phyloP scores from a whole-genome alignment of 768 basidiomycete genomes.

The Suillus hirtellus region DNA sequence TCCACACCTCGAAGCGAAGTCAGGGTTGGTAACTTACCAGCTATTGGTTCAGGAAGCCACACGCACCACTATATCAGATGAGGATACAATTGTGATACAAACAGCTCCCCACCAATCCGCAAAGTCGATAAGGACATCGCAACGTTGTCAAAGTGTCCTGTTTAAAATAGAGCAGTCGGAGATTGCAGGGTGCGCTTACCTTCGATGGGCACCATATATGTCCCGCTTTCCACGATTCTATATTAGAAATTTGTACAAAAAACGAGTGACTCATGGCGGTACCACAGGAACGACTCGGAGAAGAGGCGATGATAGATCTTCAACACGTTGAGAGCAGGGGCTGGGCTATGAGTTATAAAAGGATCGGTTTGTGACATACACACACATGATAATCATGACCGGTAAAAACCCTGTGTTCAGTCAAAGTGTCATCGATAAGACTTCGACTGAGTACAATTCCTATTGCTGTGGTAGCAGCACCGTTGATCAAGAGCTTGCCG shows the following conservation, averaged over 20 bases:
- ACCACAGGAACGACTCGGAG: background rate
- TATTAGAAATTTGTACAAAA: background rate
- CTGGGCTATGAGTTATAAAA: background rate
- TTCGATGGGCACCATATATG: background rate
- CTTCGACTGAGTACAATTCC: background rate
- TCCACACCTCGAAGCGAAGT: background rate
- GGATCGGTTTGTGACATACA: background rate
- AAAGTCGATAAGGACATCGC: background rate
- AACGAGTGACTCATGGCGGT: background rate
- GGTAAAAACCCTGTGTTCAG: background rate
- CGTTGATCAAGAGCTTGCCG: background rate
- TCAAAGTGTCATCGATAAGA: background rate
- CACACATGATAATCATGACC: background rate
- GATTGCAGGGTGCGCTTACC: background rate
- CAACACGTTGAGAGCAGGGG: background rate
- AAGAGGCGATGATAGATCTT: background rate
- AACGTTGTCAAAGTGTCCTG: background rate
- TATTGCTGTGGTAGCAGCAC: background rate
- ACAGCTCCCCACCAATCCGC: constrained; percentile 25
- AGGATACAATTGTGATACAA: constrained; percentile 19
- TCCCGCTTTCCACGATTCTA: background rate
- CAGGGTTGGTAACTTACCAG: background rate
- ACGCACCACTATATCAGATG: background rate
- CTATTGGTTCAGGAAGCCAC: background rate
- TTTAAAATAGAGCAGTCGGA: constrained; percentile 6